phyloP scores from a whole-genome alignment of 805 yeast genomes.

The Myxozyma vanderwaltii region DNA sequence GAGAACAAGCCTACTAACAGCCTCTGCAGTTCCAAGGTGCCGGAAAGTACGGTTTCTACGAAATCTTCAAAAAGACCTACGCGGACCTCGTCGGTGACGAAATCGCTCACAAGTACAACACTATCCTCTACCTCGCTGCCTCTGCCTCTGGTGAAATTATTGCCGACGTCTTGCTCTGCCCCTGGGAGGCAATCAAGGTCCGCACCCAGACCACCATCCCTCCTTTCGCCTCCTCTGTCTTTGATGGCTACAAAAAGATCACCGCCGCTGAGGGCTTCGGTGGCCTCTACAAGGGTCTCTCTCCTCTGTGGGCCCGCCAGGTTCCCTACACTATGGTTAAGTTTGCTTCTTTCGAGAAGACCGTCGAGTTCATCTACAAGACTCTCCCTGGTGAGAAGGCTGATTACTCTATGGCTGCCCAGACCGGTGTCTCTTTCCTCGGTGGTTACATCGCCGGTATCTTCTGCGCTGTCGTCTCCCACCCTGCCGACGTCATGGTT shows the following conservation, averaged over 20 bases:
- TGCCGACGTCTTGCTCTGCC: conserved; percentile 89
- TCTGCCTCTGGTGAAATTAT: conserved; percentile 93
- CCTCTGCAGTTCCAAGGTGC: conserved; percentile 74
- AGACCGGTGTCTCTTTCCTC: conserved; percentile 90
- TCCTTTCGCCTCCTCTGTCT: conserved; percentile 66
- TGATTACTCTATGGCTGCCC: conserved; percentile 71
- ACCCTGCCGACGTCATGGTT: conserved; percentile 99
- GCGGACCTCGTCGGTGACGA: conserved; percentile 65
- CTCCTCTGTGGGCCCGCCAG: conserved; percentile 94
- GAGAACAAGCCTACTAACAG: not conserved
- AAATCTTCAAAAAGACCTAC: conserved; percentile 81
- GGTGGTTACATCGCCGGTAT: conserved; percentile 99
- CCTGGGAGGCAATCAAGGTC: conserved; percentile 93
- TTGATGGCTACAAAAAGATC: conserved; percentile 69
- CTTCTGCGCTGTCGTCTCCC: conserved; percentile 92
- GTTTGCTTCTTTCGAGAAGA: conserved; percentile 91
- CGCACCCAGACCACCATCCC: conserved; percentile 92
- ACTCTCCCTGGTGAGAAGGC: conserved; percentile 71
- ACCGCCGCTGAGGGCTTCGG: conserved; percentile 67
- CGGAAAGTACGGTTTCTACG: conserved; percentile 95
- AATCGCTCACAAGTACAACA: conserved; percentile 62
- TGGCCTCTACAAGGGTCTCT: conserved; percentile 83
- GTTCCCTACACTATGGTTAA: conserved; percentile 99
- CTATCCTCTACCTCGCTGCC: conserved; percentile 76
- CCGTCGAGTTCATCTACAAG: conserved; percentile 77